Base-by-base conservation (phyloP, 2,329 filamentous ascomycete species). In the Colletotrichum karsti region DNA sequence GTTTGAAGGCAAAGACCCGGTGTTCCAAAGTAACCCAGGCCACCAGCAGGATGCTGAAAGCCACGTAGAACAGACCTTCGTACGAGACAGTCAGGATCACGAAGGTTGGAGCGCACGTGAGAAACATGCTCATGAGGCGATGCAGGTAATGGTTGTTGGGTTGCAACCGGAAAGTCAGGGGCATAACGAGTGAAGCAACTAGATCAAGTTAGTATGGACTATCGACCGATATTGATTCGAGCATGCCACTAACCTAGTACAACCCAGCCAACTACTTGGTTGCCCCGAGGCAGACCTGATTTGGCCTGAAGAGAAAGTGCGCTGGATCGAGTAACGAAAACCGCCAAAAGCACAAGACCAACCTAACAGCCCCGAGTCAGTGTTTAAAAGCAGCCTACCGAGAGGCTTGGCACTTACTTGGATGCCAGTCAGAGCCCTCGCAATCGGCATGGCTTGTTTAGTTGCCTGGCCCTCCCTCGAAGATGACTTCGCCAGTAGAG, bases 31-130 rank as follows among this genome's bases (percentile, higher is more conserved):
- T 90, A 35, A 98, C 93, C 96, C 96, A 99, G 62, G 91, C 90
- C 57, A 97, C 85, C 5, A 99, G 83, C 22, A 91, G 93, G 60
- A 92, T 83, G 75, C 91, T 94, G 80, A 98, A 99, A 10, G 92
- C 90, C 67, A 98, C 89, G 80, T 98, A 99, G 79, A 99, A 99
- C 2, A 99, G 86, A 0, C 95, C 95, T 79, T 99, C 96, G 81
- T 97, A 99, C 1, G 95, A 98, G 73, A 98, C 98, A 7, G 95
- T 97, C 56, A 99, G 88, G 74, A 99, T 95, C 76, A 99, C 92
- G 80, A 98, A 99, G 2, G 92, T 92, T 0, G 96, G 96, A 0
- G 95, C 92, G 77, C 97, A 98, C 5, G 95, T 93, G 54, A 99
- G 85, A 82, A 98, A 99, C 60, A 98, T 90, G 73, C 97, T 89